Evolutionary conservation across 2,329 filamentous ascomycete genomes (phyloP), one percentile per base, ranked within the genome.

Genomic region (Zymoseptoria crescenta): DNA sequence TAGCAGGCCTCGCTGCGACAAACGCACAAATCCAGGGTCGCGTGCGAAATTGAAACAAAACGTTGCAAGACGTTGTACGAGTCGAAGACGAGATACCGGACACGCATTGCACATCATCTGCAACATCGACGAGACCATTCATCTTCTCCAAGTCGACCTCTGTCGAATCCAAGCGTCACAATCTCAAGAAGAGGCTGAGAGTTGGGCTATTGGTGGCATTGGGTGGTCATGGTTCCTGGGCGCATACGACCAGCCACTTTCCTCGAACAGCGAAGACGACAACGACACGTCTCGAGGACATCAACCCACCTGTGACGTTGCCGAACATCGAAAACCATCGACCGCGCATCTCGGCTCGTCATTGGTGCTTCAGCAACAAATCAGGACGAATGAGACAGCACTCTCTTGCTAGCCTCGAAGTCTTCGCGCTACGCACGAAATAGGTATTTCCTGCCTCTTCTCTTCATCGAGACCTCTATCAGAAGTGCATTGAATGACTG

Each of bases 321-420:
- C 52, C 53, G 56, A 55, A 30, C 52, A 20, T 52, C 27, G 28
- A 29, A 10, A n/a, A 29, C 2, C 54, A 30, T 52, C 29, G 21
- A 54, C 28, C 48, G 52, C 54, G 50, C 55, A 56, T 45, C 53
- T 16, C 54, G 48, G 49, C 55, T 30, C 58, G 59, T 63, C 57
- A 65, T 65, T 67, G 64, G 65, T 60, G 50, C 52, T 51, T 49
- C 52, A 20, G 29, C 35, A 21, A 53, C 49, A 58, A 54, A 49
- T 49, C 54, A 48, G 35, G 49, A 56, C 65, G 61, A 66, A 67
- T 67, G 59, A 65, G 58, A 62, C 49, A 16, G 50, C 59, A 56
- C 56, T 56, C 49, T 58, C 21, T 58, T 41, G 52, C 56, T 59
- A 63, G 64, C 29, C 58, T 52, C 54, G 52, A 59, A 64, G 58